These are phyloP conservation scores for Prunus armeniaca DNA, from an alignment of 306 rosid species.

Conservation along the genomic window DNA sequence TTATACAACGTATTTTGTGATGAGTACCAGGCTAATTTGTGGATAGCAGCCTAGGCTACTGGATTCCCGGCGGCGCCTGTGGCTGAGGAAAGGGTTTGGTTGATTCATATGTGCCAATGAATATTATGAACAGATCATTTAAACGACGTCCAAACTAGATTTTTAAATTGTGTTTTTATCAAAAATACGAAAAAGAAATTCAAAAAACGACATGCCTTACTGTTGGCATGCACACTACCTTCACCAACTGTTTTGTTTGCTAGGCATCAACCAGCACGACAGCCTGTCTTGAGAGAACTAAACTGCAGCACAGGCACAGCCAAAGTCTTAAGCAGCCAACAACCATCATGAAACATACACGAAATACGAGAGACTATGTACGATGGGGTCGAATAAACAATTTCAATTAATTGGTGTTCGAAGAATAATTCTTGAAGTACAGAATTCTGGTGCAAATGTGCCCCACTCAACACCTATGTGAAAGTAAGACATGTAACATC, in stretches of 20 bases:
- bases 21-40: background rate
- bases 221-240: background rate
- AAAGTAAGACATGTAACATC: background rate
- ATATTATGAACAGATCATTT: background rate
- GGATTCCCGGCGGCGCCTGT: background rate
- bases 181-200: background rate
- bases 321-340: no score
- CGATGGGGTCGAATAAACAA: background rate
- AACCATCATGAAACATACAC: background rate
- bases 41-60: background rate
- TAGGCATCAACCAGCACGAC: background rate
- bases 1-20: background rate
- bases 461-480: background rate
- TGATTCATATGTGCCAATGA: background rate
- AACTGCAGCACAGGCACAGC: no score
- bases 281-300: background rate
- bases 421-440: background rate
- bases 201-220: background rate
- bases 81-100: background rate
- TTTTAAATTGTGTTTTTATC: background rate
- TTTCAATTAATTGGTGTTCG: background rate
- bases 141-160: background rate
- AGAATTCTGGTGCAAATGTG: constrained; percentile 4
- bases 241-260: constrained; percentile 7
- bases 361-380: background rate